phyloP scores from a whole-genome alignment of 805 yeast genomes.

The Starmerella bacillaris region DNA sequence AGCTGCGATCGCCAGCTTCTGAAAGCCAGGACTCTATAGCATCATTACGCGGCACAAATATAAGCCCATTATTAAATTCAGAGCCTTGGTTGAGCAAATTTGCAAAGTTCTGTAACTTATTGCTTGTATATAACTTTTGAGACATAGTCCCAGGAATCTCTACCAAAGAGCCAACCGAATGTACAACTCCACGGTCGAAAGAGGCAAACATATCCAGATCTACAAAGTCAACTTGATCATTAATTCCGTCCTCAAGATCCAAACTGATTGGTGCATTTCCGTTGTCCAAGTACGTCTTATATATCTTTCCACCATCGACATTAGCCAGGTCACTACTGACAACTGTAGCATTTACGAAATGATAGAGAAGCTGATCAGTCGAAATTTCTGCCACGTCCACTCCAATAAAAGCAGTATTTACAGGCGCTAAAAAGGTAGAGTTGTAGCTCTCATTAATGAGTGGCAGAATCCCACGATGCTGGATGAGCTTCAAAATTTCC shows the following conservation, averaged over 20 bases:
- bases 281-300: conserved; percentile 11
- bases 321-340: conserved; percentile 5
- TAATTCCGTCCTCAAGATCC: conserved; percentile 9
- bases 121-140: conserved; percentile 8
- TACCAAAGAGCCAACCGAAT: conserved; percentile 12
- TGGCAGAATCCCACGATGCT: conserved; percentile 45
- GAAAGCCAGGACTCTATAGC: conserved; percentile 9
- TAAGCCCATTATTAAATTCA: too few species aligned
- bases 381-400: conserved; percentile 9
- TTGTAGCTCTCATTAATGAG: conserved; percentile 40
- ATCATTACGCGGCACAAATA: conserved; percentile 9
- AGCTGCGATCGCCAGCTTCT: conserved; percentile 1
- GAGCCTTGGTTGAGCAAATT: conserved; percentile 7
- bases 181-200: conserved; percentile 17
- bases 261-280: conserved; percentile 11
- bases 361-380: conserved; percentile 16
- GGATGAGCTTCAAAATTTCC: conserved; percentile 40
- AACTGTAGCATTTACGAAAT: conserved; percentile 21
- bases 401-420: conserved; percentile 52
- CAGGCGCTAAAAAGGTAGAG: conserved; percentile 60
- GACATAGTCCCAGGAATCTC: conserved; percentile 12
- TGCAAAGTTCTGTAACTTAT: conserved; percentile 8
- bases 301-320: conserved; percentile 2
- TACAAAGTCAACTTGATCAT: conserved; percentile 11
- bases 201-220: conserved; percentile 17